Evolutionary conservation across 2,329 filamentous ascomycete genomes (phyloP), one percentile per base, ranked within the genome.

Genomic region (Aureobasidium sp.): DNA sequence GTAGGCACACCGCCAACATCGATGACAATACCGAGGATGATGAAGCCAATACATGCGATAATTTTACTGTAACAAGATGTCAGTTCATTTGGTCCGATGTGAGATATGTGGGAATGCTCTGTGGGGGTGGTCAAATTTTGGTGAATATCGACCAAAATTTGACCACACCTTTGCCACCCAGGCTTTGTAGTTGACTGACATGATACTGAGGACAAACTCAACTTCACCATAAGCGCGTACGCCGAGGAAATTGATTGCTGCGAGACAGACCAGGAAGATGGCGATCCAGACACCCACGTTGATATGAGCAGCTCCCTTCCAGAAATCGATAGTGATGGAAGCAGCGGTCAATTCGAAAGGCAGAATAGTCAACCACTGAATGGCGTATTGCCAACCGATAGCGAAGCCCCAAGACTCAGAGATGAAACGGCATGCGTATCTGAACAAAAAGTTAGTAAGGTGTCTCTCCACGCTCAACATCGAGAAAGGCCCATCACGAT

Each of bases 1-100:
- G 74, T 76, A 3, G 85, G 83, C 1, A 84, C 85, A 57, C 81
- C 84, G 47, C 83, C 84, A 60, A 75, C 77, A 70, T 84, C 79
- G 68, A 86, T 79, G 61, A 85, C 72, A 60, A 86, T 84, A 48
- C 81, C 84, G 29, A 87, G 74, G 66, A 88, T 79, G 70, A 88
- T 87, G 70, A 88, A 87, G 5, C 84, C 85, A 11, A 81, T 74
- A 67, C 81, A 80, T 49, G 84, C 71, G 19, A 70, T 62, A 45
- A 74, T 68, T 63, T 74, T 73, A 67, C 31, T 31, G 31, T 9
- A 9, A 31, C 5, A 8, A 31, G 31, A 31, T 2, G 11, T 31
- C 11, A 31, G 31, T 31, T 31, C 8, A 9, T 31, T 31, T 31
- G 31, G 31, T 31, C 2, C 31, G 11, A 31, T 31, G 9, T 9